Evolutionary conservation across 2,329 filamentous ascomycete genomes (phyloP), one percentile per base, ranked within the genome.

Genomic region (Nigrospora osmanthi): DNA sequence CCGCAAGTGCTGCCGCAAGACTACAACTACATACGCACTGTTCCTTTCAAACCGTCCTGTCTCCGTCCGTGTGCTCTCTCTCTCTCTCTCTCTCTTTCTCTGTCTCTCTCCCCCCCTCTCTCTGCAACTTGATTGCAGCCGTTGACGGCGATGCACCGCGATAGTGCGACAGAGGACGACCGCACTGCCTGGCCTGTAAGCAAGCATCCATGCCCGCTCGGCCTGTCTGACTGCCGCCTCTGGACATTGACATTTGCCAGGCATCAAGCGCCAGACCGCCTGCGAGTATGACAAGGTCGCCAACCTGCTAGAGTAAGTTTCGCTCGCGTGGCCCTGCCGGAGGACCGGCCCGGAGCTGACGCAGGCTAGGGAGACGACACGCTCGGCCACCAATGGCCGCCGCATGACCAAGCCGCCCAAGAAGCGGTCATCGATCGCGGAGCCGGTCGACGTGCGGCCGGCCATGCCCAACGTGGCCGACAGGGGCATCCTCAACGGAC

Each of bases 391-490:
- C 45, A 96, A 80, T 40, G 90, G 91, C 11, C 95, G 78, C 30
- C 95, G 78, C 3, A 91, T 96, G 51, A 91, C 91, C 36, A 96
- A 75, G 60, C 96, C 91, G 50, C 91, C 91, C 3, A 81, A 79
- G 55, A 80, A 78, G 58, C 78, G 71, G 54, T 49, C 56, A 40
- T 56, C 58, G 35, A 34, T 15, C 23, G 50, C 63, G 2, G 65
- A 63, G 5, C 59, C 61, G 0, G 64, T 63, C 30, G 66, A 65
- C 13, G 16, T 35, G 14, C 14, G 36, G 45, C 60, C 68, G 2
- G 53, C 63, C 11, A 68, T 78, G 31, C 74, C 77, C 16, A 80
- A 78, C 51, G 71, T 78, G 40, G 76, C 75, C 32, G 76, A 80
- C 56, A 67, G 75, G 45, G 72, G 73, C 38, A 67, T 72, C 49